Conservation (phyloP, 2,329 filamentous ascomycete genomes). For the Mycosphaerelloides madeirae region DNA sequence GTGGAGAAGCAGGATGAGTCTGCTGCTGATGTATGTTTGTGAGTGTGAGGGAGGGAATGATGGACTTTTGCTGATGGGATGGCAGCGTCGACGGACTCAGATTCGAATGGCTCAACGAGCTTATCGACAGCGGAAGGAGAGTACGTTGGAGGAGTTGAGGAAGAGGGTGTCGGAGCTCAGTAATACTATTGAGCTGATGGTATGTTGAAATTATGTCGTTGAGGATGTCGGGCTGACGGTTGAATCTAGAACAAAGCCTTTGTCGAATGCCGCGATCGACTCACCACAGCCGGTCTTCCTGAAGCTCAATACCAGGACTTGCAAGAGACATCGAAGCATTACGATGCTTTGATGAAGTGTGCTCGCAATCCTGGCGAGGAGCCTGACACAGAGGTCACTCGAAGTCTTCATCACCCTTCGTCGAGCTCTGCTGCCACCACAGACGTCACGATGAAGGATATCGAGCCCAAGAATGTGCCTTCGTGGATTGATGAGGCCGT, state of each 20-base stretch:
- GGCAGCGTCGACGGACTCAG: conserved; percentile 73
- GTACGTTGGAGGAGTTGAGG: conserved; percentile 68
- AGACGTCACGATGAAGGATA: neutral
- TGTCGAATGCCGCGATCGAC: conserved; percentile 37
- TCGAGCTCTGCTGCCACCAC: conserved; percentile 1
- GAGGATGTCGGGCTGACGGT: too few relatives aligned
- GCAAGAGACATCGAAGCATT: conserved; percentile 15
- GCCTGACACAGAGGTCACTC: conserved; percentile 2
- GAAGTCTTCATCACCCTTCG: neutral
- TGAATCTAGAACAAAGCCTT: conserved; percentile 55
- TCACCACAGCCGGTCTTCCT: conserved; percentile 17
- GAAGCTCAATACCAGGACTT: conserved; percentile 20
- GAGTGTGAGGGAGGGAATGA: neutral
- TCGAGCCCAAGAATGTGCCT: conserved; percentile 21
- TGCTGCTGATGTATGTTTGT: conserved; percentile 64
- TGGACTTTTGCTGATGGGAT: conserved; percentile 8
- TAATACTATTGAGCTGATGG: conserved; percentile 65
- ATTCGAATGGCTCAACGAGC: conserved; percentile 82
- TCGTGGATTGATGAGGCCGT: conserved; percentile 25
- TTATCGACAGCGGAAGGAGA: conserved; percentile 80
- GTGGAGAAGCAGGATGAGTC: conserved; percentile 74
- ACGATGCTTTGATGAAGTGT: conserved; percentile 19
- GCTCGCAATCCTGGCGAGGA: conserved; percentile 21
- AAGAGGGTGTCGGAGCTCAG: conserved; percentile 65
- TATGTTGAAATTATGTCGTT: too few relatives aligned